Percentiles rank a stretch among this genome's conserved stretches.
Conservation (phyloP, 495 filamentous ascomycete genomes). For the Lentithecium fluviatile region DNA sequence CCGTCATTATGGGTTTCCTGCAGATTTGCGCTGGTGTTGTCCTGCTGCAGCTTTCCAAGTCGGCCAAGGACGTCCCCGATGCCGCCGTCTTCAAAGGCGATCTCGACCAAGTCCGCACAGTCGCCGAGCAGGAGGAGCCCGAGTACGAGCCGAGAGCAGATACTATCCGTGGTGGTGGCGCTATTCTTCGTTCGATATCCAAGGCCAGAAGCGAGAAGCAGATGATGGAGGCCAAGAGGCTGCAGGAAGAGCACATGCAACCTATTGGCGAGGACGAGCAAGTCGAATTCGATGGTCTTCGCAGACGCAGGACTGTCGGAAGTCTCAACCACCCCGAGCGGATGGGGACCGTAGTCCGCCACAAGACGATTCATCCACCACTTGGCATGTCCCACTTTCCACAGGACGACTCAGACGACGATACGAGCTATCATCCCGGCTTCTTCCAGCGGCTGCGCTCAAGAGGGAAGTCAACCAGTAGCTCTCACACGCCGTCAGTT, state of each 20-base stretch:
- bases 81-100: constrained; percentile 90
- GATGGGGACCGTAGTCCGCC: constrained; percentile 44
- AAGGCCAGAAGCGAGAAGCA: constrained; percentile 74
- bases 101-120: constrained; percentile 89
- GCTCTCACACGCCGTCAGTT: constrained; percentile 8
- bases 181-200: constrained; percentile 83
- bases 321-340: constrained; percentile 44
- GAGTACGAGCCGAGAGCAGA: constrained; percentile 96
- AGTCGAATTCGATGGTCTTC: constrained; percentile 91
- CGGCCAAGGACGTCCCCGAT: constrained; percentile 94
- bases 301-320: constrained; percentile 73
- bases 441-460: constrained; percentile 49
- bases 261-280: constrained; percentile 73
- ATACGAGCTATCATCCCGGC: constrained; percentile 53
- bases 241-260: constrained; percentile 77
- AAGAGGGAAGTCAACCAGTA: constrained; percentile 18
- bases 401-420: constrained; percentile 46
- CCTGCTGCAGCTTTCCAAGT: constrained; percentile 95
- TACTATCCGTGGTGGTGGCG: constrained; percentile 87
- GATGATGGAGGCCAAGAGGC: constrained; percentile 71
- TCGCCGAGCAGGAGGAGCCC: constrained; percentile 90
- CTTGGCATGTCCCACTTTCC: constrained; percentile 88
- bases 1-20: constrained; percentile 89
- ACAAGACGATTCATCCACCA: constrained; percentile 69
- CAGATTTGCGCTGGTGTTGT: constrained; percentile 95